Base-by-base conservation (phyloP, 805 yeast genomes). In the Starmerella khaoyaiensis region DNA sequence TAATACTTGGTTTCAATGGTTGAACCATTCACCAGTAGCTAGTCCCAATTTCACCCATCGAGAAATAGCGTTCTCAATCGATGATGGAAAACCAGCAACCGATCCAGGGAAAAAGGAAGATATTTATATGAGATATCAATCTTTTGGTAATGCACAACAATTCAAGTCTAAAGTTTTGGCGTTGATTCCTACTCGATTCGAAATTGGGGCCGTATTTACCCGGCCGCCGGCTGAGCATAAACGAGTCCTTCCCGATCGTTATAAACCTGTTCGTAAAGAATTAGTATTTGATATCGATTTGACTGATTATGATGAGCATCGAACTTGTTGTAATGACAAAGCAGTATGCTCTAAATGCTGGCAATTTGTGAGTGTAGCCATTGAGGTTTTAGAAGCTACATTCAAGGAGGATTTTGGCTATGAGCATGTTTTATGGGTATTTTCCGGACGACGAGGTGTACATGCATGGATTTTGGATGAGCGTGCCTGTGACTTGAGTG, bases 381-480 rank as follows among this genome's bases (percentile, higher is more conserved):
- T 84, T 40, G 70, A 74, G 50, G 72, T 86, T 32, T 62, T 90
- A 42, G 81, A 79, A 42, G 53, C 57, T 1, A 78, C 93, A 0
- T 64, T 90, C 36, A 62, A 72, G 36, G 83, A 82, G 35, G 97
- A 87, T 58, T 90, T 90, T 59, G 97, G 95, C 1, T 86, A 81
- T 57, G 62, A 74, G 42, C 76, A 82, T 57, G 64, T 83, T 54
- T 65, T 90, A 34, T 90, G 97, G 97, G 94, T 87, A 4, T 90
- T 82, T 54, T 83, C 95, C 1, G 98, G 98, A 32, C 79, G 98
- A 66, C 80, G 98, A 70, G 98, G 98, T 58, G 94, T 93, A 12
- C 98, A 90, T 66, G 93, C 97, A 53, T 90, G 98, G 98, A 69
- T 90, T 18, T 80, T 94, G 58, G 98, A 90, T 55, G 60, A 69